Evolutionary conservation across 140 eudicot genomes (phyloP), one percentile per base, ranked within the genome.

Genomic region (Bidens hawaiensis): DNA sequence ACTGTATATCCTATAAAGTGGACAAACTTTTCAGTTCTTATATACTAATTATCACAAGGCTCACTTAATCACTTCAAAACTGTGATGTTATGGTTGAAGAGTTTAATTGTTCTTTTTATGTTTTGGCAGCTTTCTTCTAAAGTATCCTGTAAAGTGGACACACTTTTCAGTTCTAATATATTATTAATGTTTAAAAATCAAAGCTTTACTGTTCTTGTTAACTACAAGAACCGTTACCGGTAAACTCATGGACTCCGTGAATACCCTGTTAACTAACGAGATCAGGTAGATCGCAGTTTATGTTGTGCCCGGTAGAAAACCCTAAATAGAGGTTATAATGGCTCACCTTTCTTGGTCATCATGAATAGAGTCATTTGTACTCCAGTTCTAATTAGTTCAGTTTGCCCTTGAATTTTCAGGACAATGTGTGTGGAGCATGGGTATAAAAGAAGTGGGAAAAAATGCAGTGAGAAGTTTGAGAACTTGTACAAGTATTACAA

Each of bases 391-490:
- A 14, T 19, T 16, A 28, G 15, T 45, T 12, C n/a, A n/a, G n/a
- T 22, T 63, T 28, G 22, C 18, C 45, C 38, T 16, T 15, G 15
- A 27, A 28, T 7, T 55, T 28, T 55, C 74, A 93, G 99, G 88
- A 83, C 88, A 25, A 85, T 93, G 99, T 79, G 63, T 45, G 82
- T 64, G 60, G 99, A 93, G 49, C 90, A 93, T 72, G 99, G 99
- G 13, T 88, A 85, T 38, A 95, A 83, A 79, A 88, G 99, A 68
- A 88, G 80, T 70, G 97, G 97, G 47, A 93, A 85, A 60, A 93
- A 93, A 75, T 93, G 99, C 86, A 83, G 97, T 68, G 99, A 88
- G 80, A 93, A 93, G 46, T 93, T 88, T 70, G 99, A 93, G 77
- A 93, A 93, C 67, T 66, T 93, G 79, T 88, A 88, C 90, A 93